These are phyloP conservation scores for Leccinum subgranulosum DNA, from an alignment of 768 basidiomycete genomes.

Conservation along the genomic window DNA sequence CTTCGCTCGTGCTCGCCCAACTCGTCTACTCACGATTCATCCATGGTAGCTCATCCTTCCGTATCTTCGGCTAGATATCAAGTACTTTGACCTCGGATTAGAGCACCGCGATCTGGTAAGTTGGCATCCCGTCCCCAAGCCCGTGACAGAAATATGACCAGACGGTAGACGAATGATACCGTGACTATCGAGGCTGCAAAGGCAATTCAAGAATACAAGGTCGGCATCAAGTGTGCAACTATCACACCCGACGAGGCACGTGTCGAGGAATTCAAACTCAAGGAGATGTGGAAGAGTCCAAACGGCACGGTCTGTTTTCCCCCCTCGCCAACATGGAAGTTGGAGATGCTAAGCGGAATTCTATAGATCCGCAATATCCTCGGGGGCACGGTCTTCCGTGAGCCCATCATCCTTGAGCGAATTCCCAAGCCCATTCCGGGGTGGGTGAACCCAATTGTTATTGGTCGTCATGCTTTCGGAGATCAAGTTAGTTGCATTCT, in stretches of 20 bases:
- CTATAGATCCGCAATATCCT: slow-evolving; percentile 92
- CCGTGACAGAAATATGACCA: neutral
- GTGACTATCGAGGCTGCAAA: slow-evolving; percentile 93
- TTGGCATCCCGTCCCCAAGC: neutral
- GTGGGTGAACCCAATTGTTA: slow-evolving; percentile 95
- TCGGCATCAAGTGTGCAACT: slow-evolving; percentile 99
- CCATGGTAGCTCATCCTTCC: slow-evolving; percentile 84
- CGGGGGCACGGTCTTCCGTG: slow-evolving; percentile 97
- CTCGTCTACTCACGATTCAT: neutral
- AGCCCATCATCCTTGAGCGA: slow-evolving; percentile 88
- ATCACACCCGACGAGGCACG: slow-evolving; percentile 98
- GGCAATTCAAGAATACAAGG: slow-evolving; percentile 90
- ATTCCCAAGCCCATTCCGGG: slow-evolving; percentile 95
- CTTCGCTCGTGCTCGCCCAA: neutral
- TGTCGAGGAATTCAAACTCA: slow-evolving; percentile 95
- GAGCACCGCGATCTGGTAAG: slow-evolving; percentile 85
- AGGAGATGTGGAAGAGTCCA: slow-evolving; percentile 98
- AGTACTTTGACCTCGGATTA: slow-evolving; percentile 96
- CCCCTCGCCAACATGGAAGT: neutral
- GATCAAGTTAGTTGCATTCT: slow-evolving; percentile 62
- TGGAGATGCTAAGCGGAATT: neutral
- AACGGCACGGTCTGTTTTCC: slow-evolving; percentile 77
- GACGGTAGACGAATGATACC: slow-evolving; percentile 81
- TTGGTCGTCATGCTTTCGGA: slow-evolving; percentile 96
- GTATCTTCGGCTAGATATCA: slow-evolving; percentile 93